A percentile compares a stretch with the other conserved stretches of the same genome.
Evolutionary conservation across 2,329 filamentous ascomycete species (phyloP).

Genomic region (Tolypocladium album): DNA sequence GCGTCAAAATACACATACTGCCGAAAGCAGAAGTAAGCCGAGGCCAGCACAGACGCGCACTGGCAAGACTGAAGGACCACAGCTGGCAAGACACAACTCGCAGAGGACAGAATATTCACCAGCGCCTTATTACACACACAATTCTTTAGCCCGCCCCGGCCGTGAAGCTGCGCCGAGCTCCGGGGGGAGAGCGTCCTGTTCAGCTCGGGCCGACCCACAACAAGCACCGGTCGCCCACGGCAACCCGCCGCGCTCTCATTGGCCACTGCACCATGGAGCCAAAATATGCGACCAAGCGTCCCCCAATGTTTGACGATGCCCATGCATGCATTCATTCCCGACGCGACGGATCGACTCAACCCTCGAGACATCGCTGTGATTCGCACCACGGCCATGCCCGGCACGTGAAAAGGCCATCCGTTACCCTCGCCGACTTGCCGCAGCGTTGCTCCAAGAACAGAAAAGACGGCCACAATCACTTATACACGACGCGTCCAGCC

Average conservation of each 20-base stretch:
- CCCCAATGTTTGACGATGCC: neutral
- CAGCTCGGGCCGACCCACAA: neutral
- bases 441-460: neutral
- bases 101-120: neutral
- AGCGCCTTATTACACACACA: too few species aligned
- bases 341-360: constrained; percentile 7
- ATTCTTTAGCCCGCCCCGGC: neutral
- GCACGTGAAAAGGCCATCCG: constrained; percentile 27
- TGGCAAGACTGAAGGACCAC: neutral
- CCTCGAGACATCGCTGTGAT: constrained; percentile 10
- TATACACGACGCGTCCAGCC: constrained; percentile 8
- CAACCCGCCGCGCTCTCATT: constrained; percentile 20
- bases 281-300: constrained; percentile 14
- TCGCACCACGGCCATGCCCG: constrained; percentile 25
- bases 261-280: constrained; percentile 10
- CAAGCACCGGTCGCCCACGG: constrained; percentile 15
- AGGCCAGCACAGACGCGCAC: neutral
- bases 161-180: neutral
- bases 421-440: constrained; percentile 10
- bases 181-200: neutral
- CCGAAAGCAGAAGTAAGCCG: neutral
- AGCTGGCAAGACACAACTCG: neutral
- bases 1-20: constrained; percentile 2
- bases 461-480: neutral
- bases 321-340: neutral